These are phyloP conservation scores for Tephrocybe sp. DNA, from an alignment of 768 basidiomycete species.

Conservation along the genomic window DNA sequence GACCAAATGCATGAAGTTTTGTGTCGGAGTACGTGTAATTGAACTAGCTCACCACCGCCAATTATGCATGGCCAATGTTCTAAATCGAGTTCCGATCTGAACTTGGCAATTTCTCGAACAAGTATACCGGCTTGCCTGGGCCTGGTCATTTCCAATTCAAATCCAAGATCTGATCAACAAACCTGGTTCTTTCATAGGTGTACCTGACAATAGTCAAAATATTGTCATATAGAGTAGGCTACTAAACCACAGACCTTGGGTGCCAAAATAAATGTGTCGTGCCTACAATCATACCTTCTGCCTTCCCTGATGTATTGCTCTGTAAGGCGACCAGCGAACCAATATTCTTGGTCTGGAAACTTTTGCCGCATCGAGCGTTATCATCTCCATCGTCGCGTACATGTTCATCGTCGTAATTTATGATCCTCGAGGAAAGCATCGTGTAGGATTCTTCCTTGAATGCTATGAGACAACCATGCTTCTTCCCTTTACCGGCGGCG, in stretches of 20 bases:
- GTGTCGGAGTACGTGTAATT: neutral
- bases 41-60: conserved; percentile 62
- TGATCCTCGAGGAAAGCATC: conserved; percentile 40
- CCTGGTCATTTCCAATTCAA: neutral
- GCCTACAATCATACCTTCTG: conserved; percentile 66
- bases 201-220: conserved; percentile 46
- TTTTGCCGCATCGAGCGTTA: conserved; percentile 45
- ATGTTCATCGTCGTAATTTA: conserved; percentile 69
- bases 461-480: conserved; percentile 83
- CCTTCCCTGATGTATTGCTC: conserved; percentile 30
- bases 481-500: conserved; percentile 70
- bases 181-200: conserved; percentile 83
- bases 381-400: conserved; percentile 38
- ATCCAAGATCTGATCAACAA: conserved; percentile 3
- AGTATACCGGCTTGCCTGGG: conserved; percentile 79
- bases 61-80: conserved; percentile 76
- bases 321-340: conserved; percentile 70
- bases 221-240: too few relatives aligned
- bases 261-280: conserved; percentile 98
- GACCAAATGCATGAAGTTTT: conserved; percentile 3
- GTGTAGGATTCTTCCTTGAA: conserved; percentile 56
- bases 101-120: conserved; percentile 56
- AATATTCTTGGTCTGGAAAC: conserved; percentile 78
- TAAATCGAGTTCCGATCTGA: conserved; percentile 43
- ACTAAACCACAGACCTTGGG: conserved; percentile 76